Conservation (phyloP, 1,284 basidiomycete species). For the Fomes fomentarius region DNA sequence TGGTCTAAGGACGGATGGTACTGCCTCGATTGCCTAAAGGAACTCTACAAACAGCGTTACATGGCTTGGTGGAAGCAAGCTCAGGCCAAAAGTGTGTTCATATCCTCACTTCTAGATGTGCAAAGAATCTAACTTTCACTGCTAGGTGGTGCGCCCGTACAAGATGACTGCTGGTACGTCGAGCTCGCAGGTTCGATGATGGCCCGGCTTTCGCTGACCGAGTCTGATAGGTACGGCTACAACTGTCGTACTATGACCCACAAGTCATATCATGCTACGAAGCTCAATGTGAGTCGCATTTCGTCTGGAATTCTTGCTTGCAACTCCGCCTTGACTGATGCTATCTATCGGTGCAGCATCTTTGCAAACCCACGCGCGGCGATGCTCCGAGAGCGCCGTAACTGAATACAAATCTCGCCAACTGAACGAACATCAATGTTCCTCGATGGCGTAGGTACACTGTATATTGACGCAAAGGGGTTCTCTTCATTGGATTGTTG, state of each 20-base stretch:
- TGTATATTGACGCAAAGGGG: no score
- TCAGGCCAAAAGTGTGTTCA: constrained; percentile 22
- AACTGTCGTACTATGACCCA: constrained; percentile 37
- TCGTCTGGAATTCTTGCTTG: not conserved
- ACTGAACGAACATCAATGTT: not conserved
- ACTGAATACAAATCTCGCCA: not conserved
- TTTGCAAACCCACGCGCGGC: constrained; percentile 33
- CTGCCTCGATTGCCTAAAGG: constrained; percentile 29
- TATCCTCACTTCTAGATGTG: not conserved
- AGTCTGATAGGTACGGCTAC: constrained; percentile 30
- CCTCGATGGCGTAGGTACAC: not conserved
- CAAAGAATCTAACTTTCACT: not conserved
- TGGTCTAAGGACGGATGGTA: constrained; percentile 34
- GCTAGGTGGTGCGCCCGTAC: constrained; percentile 13
- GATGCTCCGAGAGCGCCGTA: constrained; percentile 10
- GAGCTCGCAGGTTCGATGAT: not conserved
- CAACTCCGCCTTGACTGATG: not conserved
- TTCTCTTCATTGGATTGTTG: no score
- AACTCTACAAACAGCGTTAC: constrained; percentile 26
- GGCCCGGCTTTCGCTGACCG: not conserved
- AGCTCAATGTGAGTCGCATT: constrained; percentile 31
- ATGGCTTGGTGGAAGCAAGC: constrained; percentile 30
- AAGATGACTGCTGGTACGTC: constrained; percentile 34
- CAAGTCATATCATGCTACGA: constrained; percentile 25
- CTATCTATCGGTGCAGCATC: constrained; percentile 25